A percentile compares a stretch with the other conserved stretches of the same genome.
These are phyloP conservation scores for Tilletia horrida DNA, from an alignment of 1,284 basidiomycete genomes.

Conservation along the genomic window DNA sequence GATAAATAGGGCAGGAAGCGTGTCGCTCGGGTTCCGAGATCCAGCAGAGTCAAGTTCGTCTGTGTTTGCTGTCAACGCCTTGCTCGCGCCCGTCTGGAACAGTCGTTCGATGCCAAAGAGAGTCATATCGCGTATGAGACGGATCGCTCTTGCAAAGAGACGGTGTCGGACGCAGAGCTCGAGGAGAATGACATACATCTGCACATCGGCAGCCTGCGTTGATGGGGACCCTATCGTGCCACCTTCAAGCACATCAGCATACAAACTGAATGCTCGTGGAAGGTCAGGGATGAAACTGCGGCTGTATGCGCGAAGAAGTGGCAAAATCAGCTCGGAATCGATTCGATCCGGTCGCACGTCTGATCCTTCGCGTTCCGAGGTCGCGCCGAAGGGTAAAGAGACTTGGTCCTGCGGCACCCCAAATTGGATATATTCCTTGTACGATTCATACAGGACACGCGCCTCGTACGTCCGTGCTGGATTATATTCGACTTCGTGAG, in stretches of 20 bases:
- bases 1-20: not conserved
- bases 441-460: not conserved
- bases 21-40: not conserved
- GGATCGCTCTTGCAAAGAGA: not conserved
- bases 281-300: constrained; percentile 7
- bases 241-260: not conserved
- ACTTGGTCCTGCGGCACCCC: not conserved
- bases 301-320: not conserved
- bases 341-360: not conserved
- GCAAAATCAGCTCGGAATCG: not conserved
- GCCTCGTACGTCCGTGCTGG: constrained; percentile 2
- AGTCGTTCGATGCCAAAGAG: constrained; percentile 10
- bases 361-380: not conserved
- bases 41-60: not conserved
- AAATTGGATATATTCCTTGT: not conserved
- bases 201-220: not conserved
- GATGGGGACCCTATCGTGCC: not conserved
- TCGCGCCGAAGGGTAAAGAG: not conserved
- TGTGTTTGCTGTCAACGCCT: not conserved
- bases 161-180: constrained; percentile 1
- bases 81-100: not conserved
- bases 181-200: constrained; percentile 6
- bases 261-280: not conserved
- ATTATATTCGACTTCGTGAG: not conserved
- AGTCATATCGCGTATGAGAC: constrained; percentile 11